Evolutionary conservation across 805 yeast species (phyloP), one percentile per base, ranked within the genome.

Genomic region (Lachancea cidri): DNA sequence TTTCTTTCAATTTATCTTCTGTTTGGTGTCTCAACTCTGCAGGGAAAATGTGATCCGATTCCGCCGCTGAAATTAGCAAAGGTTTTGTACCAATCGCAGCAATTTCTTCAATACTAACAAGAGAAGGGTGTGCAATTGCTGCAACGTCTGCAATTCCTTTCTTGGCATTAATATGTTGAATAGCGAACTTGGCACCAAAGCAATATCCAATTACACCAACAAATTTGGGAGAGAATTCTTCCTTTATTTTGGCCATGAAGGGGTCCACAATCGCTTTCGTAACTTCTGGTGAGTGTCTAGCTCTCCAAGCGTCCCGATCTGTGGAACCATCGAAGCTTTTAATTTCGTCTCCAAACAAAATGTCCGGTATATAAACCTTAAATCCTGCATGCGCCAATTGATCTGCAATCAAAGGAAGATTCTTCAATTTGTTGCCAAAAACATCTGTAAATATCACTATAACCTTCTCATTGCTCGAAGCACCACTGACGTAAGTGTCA

Each of bases 81-180:
- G 95, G 95, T 46, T 64, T 66, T 32, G 43, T 43, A 8, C 54
- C 53, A 50, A 89, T 60, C 1, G 67, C 73, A 39, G 70, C 74
- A 36, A 86, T 71, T 55, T 84, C 94, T 29, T 78, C 88, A 25
- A 72, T 71, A 9, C 71, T 45, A 13, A 85, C 80, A 46, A 82
- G 73, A 2, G 94, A 82, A 4, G 97, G 96, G 64, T 89, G 97
- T 6, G 93, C 93, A 47, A 77, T 63, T 13, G 91, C 94, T 53
- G 76, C 86, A 14, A 72, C 83, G 46, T 76, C 74, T 27, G 75
- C 72, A 5, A 53, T 33, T 18, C 74, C 73, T 6, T 38, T 43
- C 1, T 55, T 51, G 4, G 59, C 52, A 35, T 65, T 43, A 7
- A 68, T 53, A 43, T 79, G 74, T 45, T 73, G 77, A 43, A 83